Percentiles rank a stretch among this genome's conserved stretches.
phyloP scores from a whole-genome alignment of 2,329 filamentous ascomycete species.

The Neonectria punicea region DNA sequence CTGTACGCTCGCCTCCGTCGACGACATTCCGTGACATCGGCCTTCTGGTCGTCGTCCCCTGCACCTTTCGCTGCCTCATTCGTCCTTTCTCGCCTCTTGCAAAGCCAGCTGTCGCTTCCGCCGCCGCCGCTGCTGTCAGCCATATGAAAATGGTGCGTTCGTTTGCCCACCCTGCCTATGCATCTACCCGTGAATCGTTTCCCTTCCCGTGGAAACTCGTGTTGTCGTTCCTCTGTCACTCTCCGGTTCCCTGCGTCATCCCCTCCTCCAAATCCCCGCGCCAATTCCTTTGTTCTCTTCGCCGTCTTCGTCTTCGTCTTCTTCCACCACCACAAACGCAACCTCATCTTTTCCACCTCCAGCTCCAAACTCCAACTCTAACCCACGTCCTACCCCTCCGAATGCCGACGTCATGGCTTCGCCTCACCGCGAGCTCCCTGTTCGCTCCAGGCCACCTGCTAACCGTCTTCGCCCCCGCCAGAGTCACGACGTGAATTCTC shows the following conservation, averaged over 20 bases:
- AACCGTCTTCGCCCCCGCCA: slow-evolving; percentile 44
- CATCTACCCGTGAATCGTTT: slow-evolving; percentile 10
- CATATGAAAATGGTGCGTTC: slow-evolving; percentile 39
- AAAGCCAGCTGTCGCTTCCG: slow-evolving; percentile 14
- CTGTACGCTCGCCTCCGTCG: slow-evolving; percentile 8
- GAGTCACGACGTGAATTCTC: slow-evolving; percentile 66
- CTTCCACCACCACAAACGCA: slow-evolving; percentile 26
- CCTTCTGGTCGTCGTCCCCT: background rate
- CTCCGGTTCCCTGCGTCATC: slow-evolving; percentile 33
- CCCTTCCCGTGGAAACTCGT: background rate
- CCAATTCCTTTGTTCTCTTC: slow-evolving; percentile 24
- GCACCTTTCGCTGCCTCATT: slow-evolving; percentile 9
- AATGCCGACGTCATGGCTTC: slow-evolving; percentile 40
- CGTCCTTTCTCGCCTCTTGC: background rate
- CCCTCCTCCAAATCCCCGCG: slow-evolving; percentile 15
- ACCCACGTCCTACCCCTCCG: slow-evolving; percentile 27
- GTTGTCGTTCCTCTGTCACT: slow-evolving; percentile 2
- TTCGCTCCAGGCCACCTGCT: slow-evolving; percentile 37
- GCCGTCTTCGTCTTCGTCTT: slow-evolving; percentile 15
- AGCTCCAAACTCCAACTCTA: slow-evolving; percentile 17
- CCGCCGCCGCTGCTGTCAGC: slow-evolving; percentile 26
- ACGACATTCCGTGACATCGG: slow-evolving; percentile 24
- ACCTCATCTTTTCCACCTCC: slow-evolving; percentile 27
- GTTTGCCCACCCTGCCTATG: slow-evolving; percentile 11
- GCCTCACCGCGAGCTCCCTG: slow-evolving; percentile 30